Conservation (phyloP, 352 stramenopile species). For the Aphanomyces cochlioides region DNA sequence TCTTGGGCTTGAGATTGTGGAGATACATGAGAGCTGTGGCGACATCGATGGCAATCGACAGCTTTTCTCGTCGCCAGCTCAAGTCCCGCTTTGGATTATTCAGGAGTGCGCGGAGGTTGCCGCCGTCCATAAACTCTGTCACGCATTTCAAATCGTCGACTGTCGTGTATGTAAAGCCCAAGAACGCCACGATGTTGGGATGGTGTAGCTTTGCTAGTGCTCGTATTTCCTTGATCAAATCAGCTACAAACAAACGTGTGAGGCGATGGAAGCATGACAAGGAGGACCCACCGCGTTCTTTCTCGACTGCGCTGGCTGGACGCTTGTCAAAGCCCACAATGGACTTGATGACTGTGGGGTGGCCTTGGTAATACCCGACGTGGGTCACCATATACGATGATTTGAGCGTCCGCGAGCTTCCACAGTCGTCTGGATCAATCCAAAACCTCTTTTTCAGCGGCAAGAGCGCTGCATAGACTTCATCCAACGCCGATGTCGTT, state of each 20-base stretch:
- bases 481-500: not conserved
- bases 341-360: slow-evolving; percentile 29
- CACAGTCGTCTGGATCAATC: slow-evolving; percentile 30
- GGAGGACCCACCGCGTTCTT: slow-evolving; percentile 13
- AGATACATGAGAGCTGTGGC: slow-evolving; percentile 77
- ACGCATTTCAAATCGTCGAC: slow-evolving; percentile 52
- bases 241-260: slow-evolving; percentile 4
- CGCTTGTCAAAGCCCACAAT: slow-evolving; percentile 28
- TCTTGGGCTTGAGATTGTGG: slow-evolving; percentile 53
- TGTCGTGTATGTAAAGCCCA: slow-evolving; percentile 63
- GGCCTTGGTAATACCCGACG: slow-evolving; percentile 29
- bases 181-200: slow-evolving; percentile 56
- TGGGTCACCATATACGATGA: slow-evolving; percentile 28
- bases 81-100: slow-evolving; percentile 28
- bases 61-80: slow-evolving; percentile 39
- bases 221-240: slow-evolving; percentile 44
- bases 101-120: slow-evolving; percentile 60
- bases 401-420: slow-evolving; percentile 28
- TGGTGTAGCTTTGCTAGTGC: slow-evolving; percentile 57
- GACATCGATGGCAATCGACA: slow-evolving; percentile 73
- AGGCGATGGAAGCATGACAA: not conserved
- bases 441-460: slow-evolving; percentile 21
- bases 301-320: slow-evolving; percentile 21
- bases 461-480: slow-evolving; percentile 15
- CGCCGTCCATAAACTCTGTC: slow-evolving; percentile 71